Evolutionary conservation across 2,329 filamentous ascomycete species (phyloP), one percentile per base, ranked within the genome.

Genomic region (Huntiella abstrusa): DNA sequence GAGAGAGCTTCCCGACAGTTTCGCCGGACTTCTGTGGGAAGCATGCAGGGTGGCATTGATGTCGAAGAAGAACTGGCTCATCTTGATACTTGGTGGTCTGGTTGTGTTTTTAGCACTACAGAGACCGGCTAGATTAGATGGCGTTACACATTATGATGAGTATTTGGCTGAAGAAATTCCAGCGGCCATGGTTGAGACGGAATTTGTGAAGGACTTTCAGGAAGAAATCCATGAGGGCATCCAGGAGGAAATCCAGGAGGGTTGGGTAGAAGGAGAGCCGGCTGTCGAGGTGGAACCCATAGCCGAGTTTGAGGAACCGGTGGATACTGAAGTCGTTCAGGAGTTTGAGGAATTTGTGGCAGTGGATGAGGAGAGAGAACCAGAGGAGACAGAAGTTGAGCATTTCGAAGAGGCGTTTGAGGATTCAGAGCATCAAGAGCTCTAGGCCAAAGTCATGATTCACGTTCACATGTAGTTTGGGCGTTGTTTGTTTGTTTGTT

Each of bases 1-100:
- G 22, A 28, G 47, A n/a, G 33, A 33, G 7, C 36, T 49, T 17
- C 48, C 48, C 7, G 69, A 70, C 0, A 70, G 69, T 2, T 62
- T 79, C 8, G 60, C 65, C 0, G 68, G 75, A 50, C 60, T 78
- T 6, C 54, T 78, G 0, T 53, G 72, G 6, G 69, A 73, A 51
- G 71, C 73, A 0, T 60, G 63, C 43, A 64, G 66, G 32, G 68
- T 78, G 5, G 57, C 72, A 13, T 54, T 78, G 53, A 65, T 68
- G 41, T 75, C 79, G 53, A 65, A 65, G 48, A 76, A 70, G 60
- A 79, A 78, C 47, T 56, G 77, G 7, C 59, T 66, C n/a, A 77
- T 79, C 19, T 61, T 64, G 4, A 54, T 71, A 0, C 59, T 80
- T 43, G 67, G 69, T 46, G 49, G 71, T 2, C 55, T 78, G n/a